Percentiles rank a stretch among this genome's conserved stretches.
phyloP scores from a whole-genome alignment of 352 stramenopile species.

The Salisapilia sapeloensis region DNA sequence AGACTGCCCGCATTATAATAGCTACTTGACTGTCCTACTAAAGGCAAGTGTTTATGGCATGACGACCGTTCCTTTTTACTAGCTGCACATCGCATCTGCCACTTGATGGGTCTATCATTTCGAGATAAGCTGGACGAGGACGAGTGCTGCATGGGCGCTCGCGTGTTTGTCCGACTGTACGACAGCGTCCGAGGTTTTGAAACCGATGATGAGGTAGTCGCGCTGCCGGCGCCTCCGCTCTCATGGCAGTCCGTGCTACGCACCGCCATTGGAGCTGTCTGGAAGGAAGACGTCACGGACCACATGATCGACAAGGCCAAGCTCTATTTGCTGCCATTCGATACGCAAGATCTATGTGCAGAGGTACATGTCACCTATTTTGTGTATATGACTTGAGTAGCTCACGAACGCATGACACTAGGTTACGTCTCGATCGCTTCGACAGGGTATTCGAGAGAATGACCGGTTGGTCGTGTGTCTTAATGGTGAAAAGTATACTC shows the following conservation, averaged over 20 bases:
- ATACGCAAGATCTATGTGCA: constrained; percentile 32
- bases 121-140: no score
- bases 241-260: constrained; percentile 45
- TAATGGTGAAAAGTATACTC: constrained; percentile 48
- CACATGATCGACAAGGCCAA: constrained; percentile 22
- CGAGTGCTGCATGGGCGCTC: constrained; percentile 26
- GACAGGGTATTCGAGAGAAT: constrained; percentile 61
- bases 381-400: no score
- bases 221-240: constrained; percentile 41
- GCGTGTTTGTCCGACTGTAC: constrained; percentile 68
- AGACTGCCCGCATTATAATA: no score
- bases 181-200: constrained; percentile 27
- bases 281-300: constrained; percentile 23
- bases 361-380: constrained; percentile 22
- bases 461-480: constrained; percentile 60
- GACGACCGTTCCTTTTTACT: no score
- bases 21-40: no score
- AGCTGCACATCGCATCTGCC: no score
- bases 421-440: constrained; percentile 53
- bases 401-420: no score
- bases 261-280: constrained; percentile 41
- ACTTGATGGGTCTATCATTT: no score
- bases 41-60: no score
- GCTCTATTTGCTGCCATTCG: constrained; percentile 42
- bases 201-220: constrained; percentile 43